Evolutionary conservation across 2,329 filamentous ascomycete species (phyloP).

Genomic region (Botryotinia convoluta): DNA sequence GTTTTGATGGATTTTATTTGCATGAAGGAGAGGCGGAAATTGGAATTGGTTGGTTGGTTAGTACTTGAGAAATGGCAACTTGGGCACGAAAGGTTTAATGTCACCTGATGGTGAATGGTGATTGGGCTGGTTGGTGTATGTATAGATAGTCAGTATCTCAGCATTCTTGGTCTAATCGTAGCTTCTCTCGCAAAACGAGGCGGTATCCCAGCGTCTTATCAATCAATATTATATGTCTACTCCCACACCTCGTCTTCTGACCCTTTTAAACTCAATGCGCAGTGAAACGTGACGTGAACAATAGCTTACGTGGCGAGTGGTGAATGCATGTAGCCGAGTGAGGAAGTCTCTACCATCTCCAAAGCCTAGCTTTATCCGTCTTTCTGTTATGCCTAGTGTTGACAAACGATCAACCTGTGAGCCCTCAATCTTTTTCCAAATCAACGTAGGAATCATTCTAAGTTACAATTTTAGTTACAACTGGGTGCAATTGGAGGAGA

Average conservation of each 20-base stretch:
- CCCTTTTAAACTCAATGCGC: neutral
- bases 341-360: neutral
- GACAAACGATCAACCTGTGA: neutral
- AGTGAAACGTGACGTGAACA: constrained; percentile 5
- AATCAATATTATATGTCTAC: constrained; percentile 21
- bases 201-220: constrained; percentile 23
- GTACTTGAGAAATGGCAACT: constrained; percentile 16
- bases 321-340: neutral
- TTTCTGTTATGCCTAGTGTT: neutral
- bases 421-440: neutral
- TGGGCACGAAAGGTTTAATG: constrained; percentile 19
- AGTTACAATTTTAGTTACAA: neutral
- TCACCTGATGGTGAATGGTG: constrained; percentile 18
- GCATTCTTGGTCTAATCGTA: constrained; percentile 10
- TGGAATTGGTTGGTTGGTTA: constrained; percentile 14
- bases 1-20: constrained; percentile 25
- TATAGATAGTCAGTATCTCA: constrained; percentile 28
- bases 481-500: neutral
- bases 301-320: constrained; percentile 2
- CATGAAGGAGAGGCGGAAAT: constrained; percentile 18
- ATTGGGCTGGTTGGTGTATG: constrained; percentile 21
- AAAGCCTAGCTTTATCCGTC: neutral
- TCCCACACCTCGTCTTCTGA: neutral
- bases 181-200: constrained; percentile 13
- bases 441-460: neutral